phyloP scores from a whole-genome alignment of 1,139 yeast species.

The Yarrowia galli region DNA sequence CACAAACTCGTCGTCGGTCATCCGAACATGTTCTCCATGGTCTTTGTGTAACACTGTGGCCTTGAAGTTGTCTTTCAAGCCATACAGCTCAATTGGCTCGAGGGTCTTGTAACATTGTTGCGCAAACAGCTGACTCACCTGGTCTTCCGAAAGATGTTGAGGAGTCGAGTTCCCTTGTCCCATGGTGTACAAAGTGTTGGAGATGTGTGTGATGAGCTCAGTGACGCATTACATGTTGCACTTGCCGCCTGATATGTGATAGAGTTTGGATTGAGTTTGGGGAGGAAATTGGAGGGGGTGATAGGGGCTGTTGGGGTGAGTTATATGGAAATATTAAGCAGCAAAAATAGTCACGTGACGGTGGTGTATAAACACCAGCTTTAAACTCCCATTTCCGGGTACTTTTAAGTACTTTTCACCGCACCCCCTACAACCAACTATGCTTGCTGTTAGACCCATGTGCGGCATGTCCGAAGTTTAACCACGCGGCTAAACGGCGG shows the following conservation, averaged over 20 bases:
- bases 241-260: constrained; percentile 26
- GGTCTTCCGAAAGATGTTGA: constrained; percentile 7
- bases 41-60: background rate
- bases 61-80: constrained; percentile 28
- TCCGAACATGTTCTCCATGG: constrained; percentile 6
- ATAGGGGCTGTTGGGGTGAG: background rate
- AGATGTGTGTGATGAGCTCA: too few species aligned
- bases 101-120: constrained; percentile 33
- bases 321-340: background rate
- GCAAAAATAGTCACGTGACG: too few species aligned
- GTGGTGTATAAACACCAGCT: too few species aligned
- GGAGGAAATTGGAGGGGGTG: background rate
- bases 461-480: too few species aligned
- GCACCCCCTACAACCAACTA: too few species aligned
- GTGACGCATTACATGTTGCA: background rate
- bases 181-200: background rate
- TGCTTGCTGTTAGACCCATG: too few species aligned
- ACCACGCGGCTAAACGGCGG: too few species aligned
- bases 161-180: constrained; percentile 25
- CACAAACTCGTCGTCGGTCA: constrained; percentile 26
- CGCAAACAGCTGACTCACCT: constrained; percentile 2
- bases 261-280: background rate
- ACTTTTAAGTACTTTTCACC: too few species aligned
- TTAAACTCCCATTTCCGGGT: too few species aligned
- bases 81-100: constrained; percentile 33